Conservation (phyloP, 2,329 filamentous ascomycete species). For the Cytospora mali region DNA sequence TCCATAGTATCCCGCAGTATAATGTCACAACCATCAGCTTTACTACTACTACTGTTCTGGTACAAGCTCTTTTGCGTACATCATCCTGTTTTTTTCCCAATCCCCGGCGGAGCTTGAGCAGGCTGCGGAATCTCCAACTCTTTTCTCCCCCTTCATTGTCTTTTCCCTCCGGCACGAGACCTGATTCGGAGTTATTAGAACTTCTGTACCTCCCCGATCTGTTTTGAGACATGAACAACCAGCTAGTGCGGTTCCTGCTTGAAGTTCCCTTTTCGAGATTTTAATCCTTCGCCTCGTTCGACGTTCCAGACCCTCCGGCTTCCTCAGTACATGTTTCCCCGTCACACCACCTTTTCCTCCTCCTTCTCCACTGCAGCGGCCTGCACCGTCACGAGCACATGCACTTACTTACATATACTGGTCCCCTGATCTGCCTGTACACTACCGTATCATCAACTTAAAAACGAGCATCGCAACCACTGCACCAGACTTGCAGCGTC, state of each 20-base stretch:
- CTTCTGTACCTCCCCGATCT: constrained; percentile 6
- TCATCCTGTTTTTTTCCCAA: neutral
- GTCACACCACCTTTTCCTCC: constrained; percentile 8
- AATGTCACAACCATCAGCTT: too few species aligned
- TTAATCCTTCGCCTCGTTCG: neutral
- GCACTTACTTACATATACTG: neutral
- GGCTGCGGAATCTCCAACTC: neutral
- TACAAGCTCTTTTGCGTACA: neutral
- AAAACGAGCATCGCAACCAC: constrained; percentile 10
- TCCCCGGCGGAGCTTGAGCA: neutral
- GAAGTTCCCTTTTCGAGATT: neutral
- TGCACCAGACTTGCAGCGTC: constrained; percentile 11
- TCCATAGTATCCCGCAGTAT: neutral
- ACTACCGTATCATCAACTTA: constrained; percentile 15
- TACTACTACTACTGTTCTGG: neutral
- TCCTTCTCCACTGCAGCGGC: constrained; percentile 5
- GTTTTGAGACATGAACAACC: constrained; percentile 11
- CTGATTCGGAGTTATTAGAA: neutral
- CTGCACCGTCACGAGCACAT: constrained; percentile 16
- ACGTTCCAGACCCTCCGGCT: constrained; percentile 8
- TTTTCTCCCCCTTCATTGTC: neutral
- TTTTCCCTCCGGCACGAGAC: neutral
- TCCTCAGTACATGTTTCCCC: constrained; percentile 1
- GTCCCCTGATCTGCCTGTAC: neutral
- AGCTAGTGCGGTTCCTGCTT: constrained; percentile 13